A percentile compares a stretch with the other conserved stretches of the same genome.
Evolutionary conservation across 1,284 basidiomycete genomes (phyloP).

Genomic region (Tremellales sp.): DNA sequence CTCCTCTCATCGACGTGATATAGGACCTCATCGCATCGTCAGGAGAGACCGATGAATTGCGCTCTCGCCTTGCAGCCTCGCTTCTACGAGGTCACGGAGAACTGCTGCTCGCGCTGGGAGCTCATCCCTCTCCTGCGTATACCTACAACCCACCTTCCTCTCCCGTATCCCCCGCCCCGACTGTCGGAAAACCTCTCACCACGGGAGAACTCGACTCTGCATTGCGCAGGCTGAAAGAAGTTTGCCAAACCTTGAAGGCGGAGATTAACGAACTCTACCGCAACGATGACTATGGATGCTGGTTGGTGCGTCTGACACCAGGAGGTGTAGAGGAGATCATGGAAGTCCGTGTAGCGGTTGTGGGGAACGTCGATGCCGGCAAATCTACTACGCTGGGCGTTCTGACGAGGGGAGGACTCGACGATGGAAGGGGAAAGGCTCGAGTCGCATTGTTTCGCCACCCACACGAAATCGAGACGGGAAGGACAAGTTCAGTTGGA

Average conservation of each 20-base stretch:
- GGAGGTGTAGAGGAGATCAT: conserved; percentile 51
- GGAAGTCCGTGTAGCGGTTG: conserved; percentile 90
- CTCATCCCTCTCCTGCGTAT: conserved; percentile 31
- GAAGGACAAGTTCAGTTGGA: conserved; percentile 89
- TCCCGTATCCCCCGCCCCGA: conserved; percentile 4
- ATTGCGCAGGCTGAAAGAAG: conserved; percentile 23
- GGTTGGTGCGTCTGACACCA: conserved; percentile 42
- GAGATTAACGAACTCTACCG: conserved; percentile 42
- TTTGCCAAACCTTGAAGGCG: conserved; percentile 28
- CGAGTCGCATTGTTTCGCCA: conserved; percentile 91
- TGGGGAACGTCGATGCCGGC: conserved; percentile 81
- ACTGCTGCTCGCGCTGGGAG: conserved; percentile 37
- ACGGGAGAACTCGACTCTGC: conserved; percentile 22
- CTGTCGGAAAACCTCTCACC: conserved; percentile 25
- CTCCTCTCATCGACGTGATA: too few species aligned
- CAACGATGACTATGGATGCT: conserved; percentile 30
- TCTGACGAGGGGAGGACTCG: conserved; percentile 66
- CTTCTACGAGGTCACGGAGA: conserved; percentile 45
- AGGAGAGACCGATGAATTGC: conserved; percentile 30
- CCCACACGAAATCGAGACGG: conserved; percentile 96
- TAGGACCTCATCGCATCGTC: conserved; percentile 31
- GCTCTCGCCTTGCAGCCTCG: conserved; percentile 31
- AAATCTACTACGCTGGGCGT: conserved; percentile 87
- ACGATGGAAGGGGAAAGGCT: conserved; percentile 91
- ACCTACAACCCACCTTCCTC: conserved; percentile 20